Conservation (phyloP, 768 basidiomycete species). For the Xerocomus potaroensis region DNA sequence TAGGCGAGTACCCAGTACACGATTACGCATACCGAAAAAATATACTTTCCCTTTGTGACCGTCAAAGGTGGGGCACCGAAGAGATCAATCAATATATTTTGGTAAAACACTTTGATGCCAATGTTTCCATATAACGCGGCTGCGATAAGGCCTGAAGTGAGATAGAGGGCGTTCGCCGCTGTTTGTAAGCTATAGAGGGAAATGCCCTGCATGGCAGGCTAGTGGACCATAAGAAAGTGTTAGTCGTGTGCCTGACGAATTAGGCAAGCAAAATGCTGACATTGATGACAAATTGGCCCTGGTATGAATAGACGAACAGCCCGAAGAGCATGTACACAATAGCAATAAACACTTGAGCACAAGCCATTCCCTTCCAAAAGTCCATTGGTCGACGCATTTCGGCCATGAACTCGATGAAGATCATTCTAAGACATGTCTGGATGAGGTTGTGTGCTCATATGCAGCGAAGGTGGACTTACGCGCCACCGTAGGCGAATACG, state of each 20-base stretch:
- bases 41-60: conserved; percentile 28
- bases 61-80: conserved; percentile 50
- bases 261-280: conserved; percentile 7
- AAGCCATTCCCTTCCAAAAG: conserved; percentile 65
- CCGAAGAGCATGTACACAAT: conserved; percentile 55
- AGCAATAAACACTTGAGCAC: conserved; percentile 50
- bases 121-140: conserved; percentile 64
- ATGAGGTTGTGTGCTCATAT: background rate
- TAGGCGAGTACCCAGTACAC: conserved; percentile 39
- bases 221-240: conserved; percentile 7
- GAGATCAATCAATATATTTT: conserved; percentile 47
- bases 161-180: conserved; percentile 39
- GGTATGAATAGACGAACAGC: conserved; percentile 52
- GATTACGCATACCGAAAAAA: conserved; percentile 23
- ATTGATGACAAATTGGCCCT: conserved; percentile 51
- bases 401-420: conserved; percentile 43
- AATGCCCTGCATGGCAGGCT: conserved; percentile 33
- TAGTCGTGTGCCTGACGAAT: background rate
- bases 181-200: conserved; percentile 33
- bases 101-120: conserved; percentile 56
- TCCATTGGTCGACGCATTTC: conserved; percentile 68
- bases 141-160: conserved; percentile 53
- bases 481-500: conserved; percentile 55
- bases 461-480: conserved; percentile 17
- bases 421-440: conserved; percentile 36